Base-by-base conservation (phyloP, 192 early-diverging fungal species). In the Lobosporangium transversale region DNA sequence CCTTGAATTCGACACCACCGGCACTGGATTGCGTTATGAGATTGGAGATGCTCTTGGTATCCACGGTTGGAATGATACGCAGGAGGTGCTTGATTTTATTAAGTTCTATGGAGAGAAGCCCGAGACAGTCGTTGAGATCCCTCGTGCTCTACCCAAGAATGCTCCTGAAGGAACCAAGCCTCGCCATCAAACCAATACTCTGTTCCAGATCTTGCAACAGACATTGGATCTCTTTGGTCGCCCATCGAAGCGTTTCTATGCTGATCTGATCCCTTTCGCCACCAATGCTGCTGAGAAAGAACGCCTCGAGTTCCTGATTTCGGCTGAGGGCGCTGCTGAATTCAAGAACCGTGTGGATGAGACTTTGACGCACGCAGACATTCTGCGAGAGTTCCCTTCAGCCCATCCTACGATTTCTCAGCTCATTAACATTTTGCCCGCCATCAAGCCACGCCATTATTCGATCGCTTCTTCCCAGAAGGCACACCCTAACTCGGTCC, bases 381-480 rank as follows among this genome's bases (percentile, higher is more conserved):
- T 97, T 17, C 84, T 98, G 52, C 84, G 86, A 29, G 92, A 93
- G 81, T 97, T 96, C 81, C 81, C 89, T 14, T 93, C 94, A 20
- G 94, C 92, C 18, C 87, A 88, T 40, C 93, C 93, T 27, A 68
- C 88, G 30, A 71, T 94, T 47, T 83, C 88, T 48, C 87, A 90
- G 48, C 83, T 98, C 31, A 82, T 94, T 3, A 80, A 79, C 42
- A 73, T 93, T 60, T 87, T 98, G 57, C 85, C 95, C 10, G 83
- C 88, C 30, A 95, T 97, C 86, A 98, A 97, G 80, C 95, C 97
- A 44, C 90, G 97, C 64, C 95, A 96, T 71, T 98, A 98, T 87
- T 98, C 97, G n/a, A 98, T 98, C 67, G 92, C 97, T 11, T 97
- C 95, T 12, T 91, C 93, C 7, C 88, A 90, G 73, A 90, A 85